These are phyloP conservation scores for Suillus lakei DNA, from an alignment of 768 basidiomycete genomes.

Conservation along the genomic window DNA sequence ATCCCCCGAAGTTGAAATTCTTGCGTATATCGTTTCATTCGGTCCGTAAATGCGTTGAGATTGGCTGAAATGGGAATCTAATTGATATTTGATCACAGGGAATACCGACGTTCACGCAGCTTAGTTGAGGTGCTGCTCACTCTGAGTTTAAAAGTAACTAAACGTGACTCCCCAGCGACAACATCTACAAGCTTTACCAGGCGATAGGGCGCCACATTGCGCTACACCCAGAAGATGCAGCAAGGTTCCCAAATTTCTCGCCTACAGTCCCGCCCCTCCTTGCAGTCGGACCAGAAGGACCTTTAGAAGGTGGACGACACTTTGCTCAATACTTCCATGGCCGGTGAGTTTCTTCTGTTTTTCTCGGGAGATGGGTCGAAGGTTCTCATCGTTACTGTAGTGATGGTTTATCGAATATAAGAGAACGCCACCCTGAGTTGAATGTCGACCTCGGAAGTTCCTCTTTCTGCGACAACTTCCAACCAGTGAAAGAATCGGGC, in stretches of 20 bases:
- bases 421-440: slow-evolving; percentile 68
- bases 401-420: slow-evolving; percentile 71
- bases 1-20: slow-evolving; percentile 82
- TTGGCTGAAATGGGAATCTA: neutral
- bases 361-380: too few relatives aligned
- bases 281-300: slow-evolving; percentile 63
- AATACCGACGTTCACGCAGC: slow-evolving; percentile 71
- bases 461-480: slow-evolving; percentile 48
- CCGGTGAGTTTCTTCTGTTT: slow-evolving; percentile 45
- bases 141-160: slow-evolving; percentile 2
- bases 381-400: slow-evolving; percentile 38
- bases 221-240: slow-evolving; percentile 53
- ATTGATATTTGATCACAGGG: slow-evolving; percentile 44
- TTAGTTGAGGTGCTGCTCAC: slow-evolving; percentile 49
- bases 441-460: slow-evolving; percentile 27
- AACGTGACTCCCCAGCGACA: slow-evolving; percentile 49
- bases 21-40: slow-evolving; percentile 77
- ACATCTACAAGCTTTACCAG: slow-evolving; percentile 79
- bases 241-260: slow-evolving; percentile 68
- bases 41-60: slow-evolving; percentile 46
- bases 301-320: slow-evolving; percentile 72
- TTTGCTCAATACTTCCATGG: slow-evolving; percentile 89
- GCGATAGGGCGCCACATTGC: slow-evolving; percentile 64
- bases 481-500: slow-evolving; percentile 49
- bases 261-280: slow-evolving; percentile 59